Evolutionary conservation across 2,329 filamentous ascomycete genomes (phyloP).

Genomic region (Geosmithia flava): DNA sequence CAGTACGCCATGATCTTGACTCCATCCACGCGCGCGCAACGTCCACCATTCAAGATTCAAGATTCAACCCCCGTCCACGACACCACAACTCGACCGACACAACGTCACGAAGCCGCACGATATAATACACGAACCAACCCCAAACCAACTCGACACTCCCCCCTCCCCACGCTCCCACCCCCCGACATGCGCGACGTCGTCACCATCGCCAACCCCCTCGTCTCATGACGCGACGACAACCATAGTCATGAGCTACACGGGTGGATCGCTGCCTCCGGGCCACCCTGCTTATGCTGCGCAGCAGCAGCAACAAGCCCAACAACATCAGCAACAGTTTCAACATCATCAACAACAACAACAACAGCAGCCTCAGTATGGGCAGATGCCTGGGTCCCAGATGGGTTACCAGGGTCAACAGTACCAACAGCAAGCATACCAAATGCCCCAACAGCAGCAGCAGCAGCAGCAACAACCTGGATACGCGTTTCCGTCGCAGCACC

Average conservation of each 20-base stretch:
- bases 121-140: too few species aligned
- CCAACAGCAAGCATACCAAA: constrained; percentile 8
- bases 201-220: background rate
- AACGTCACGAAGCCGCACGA: too few species aligned
- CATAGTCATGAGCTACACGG: constrained; percentile 3
- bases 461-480: constrained; percentile 8
- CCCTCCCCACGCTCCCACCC: too few species aligned
- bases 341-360: constrained; percentile 2
- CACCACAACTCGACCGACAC: too few species aligned
- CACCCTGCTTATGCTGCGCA: constrained; percentile 2
- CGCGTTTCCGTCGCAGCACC: constrained; percentile 2
- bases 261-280: constrained; percentile 4
- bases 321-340: constrained; percentile 6
- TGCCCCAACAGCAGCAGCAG: constrained; percentile 11
- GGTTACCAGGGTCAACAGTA: constrained; percentile 1
- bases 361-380: constrained; percentile 3
- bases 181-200: too few species aligned
- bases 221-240: background rate
- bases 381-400: too few species aligned
- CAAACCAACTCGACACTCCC: too few species aligned
- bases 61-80: too few species aligned
- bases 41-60: too few species aligned
- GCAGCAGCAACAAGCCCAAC: constrained; percentile 1
- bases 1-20: too few species aligned
- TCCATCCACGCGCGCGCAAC: too few species aligned